Base-by-base conservation (phyloP, 2,329 filamentous ascomycete genomes). In the Sclerotinia spermophila region DNA sequence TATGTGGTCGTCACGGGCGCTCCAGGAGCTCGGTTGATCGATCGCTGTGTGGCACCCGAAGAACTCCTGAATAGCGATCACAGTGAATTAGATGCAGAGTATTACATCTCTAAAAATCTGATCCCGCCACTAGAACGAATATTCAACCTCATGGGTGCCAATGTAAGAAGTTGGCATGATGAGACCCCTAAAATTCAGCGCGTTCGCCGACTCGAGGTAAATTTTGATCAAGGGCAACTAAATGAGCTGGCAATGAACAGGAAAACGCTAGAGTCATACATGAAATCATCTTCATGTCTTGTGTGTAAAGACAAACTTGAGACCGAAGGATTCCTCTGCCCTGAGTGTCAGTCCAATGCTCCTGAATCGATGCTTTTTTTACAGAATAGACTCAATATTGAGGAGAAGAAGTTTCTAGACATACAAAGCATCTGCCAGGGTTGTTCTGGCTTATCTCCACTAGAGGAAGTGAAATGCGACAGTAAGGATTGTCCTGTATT, bases 71-170 rank as follows among this genome's bases (percentile, higher is more conserved):
- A 87, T 68, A 92, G 92, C 74, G 88, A 92, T 33, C 88, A 95
- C 76, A 87, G 91, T 66, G 90, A 93, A 76, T 86, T 99, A 27
- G 96, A 99, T 78, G 90, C 94, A 0, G 94, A 97, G 76, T 99
- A 99, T 81, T 99, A 99, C 82, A 98, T 99, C 77, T 89, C 87
- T 27, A 98, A 97, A 83, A 98, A 97, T 79, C 79, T 99, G 13
- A 96, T 99, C 65, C 96, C 96, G 8, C 96, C 96, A 0, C 86
- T 99, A 0, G 95, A 98, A 80, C 90, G 96, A 40, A 97, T 99
- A 74, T 97, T 99, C 83, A 97, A 96, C 77, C 89, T 99, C 3
- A 92, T 98, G 3, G 96, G 96, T 10, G 96, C 94, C 44, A 97
- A 96, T 79, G 92, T 98, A 0, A 84, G 92, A 27, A 86, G 88